These are phyloP conservation scores for Metschnikowia reukaufii DNA, from an alignment of 805 yeast species.

Conservation along the genomic window DNA sequence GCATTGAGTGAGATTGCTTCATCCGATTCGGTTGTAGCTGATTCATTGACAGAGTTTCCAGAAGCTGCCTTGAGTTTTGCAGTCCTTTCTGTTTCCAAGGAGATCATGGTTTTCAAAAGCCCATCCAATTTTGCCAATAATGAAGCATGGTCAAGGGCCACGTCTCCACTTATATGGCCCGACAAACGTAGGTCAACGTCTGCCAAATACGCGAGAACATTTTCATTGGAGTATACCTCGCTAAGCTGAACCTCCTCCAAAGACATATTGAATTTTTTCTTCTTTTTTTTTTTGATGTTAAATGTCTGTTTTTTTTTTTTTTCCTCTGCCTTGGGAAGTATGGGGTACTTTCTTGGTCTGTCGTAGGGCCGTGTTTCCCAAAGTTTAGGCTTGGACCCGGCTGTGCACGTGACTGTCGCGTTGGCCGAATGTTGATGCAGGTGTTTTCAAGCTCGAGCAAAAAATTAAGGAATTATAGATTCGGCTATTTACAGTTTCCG, in stretches of 20 bases:
- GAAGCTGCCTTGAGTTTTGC: not conserved
- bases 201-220: constrained; percentile 23
- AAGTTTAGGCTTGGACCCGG: not conserved
- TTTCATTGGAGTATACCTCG: constrained; percentile 19
- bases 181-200: constrained; percentile 22
- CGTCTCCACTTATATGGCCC: constrained; percentile 4
- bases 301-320: not conserved
- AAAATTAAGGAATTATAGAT: too few species aligned
- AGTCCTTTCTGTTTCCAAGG: not conserved
- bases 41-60: not conserved
- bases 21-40: not conserved
- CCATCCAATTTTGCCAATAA: constrained; percentile 26
- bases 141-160: constrained; percentile 17
- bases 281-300: not conserved
- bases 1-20: constrained; percentile 19
- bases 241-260: constrained; percentile 7
- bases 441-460: too few species aligned
- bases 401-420: constrained; percentile 4
- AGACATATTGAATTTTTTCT: constrained; percentile 8
- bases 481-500: too few species aligned
- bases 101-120: constrained; percentile 21
- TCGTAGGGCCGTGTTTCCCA: not conserved
- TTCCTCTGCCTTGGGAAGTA: too few species aligned
- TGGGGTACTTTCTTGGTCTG: not conserved
- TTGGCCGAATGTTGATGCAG: not conserved